These are phyloP conservation scores for Cytospora piceicola DNA, from an alignment of 2,329 filamentous ascomycete species.

Conservation along the genomic window DNA sequence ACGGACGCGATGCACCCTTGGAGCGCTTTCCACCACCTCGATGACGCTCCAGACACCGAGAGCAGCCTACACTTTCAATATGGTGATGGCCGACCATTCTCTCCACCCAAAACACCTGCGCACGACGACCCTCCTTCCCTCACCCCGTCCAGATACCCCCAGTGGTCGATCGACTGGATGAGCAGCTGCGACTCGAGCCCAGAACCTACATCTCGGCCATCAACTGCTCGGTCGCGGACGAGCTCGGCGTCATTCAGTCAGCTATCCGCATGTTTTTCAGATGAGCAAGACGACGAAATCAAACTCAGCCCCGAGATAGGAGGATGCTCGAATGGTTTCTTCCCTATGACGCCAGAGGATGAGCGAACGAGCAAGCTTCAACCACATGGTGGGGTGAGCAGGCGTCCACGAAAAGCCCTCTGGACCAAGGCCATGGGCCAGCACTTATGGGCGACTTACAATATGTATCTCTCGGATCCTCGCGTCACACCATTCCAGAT, in stretches of 20 bases:
- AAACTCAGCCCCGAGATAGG: constrained; percentile 57
- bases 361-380: constrained; percentile 4
- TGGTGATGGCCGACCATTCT: constrained; percentile 49
- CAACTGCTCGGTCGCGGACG: constrained; percentile 62
- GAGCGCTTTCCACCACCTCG: constrained; percentile 45
- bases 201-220: constrained; percentile 62
- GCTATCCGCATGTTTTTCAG: constrained; percentile 56
- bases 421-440: constrained; percentile 69
- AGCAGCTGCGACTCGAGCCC: constrained; percentile 63
- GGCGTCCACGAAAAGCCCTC: constrained; percentile 53
- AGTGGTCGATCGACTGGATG: constrained; percentile 63
- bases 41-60: constrained; percentile 33
- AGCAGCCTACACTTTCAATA: constrained; percentile 35
- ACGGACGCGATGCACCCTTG: constrained; percentile 39
- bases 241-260: constrained; percentile 61
- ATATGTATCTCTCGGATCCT: constrained; percentile 67
- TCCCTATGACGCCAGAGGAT: constrained; percentile 22
- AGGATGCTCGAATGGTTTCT: constrained; percentile 38
- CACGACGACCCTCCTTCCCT: constrained; percentile 50
- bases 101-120: constrained; percentile 64
- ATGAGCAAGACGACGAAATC: constrained; percentile 61
- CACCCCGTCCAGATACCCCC: constrained; percentile 55
- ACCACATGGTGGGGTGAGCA: constrained; percentile 18
- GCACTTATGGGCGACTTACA: constrained; percentile 69
- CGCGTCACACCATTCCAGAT: constrained; percentile 69